Evolutionary conservation across 345 rosid species (phyloP).

Genomic region (Orychophragmus violaceus): DNA sequence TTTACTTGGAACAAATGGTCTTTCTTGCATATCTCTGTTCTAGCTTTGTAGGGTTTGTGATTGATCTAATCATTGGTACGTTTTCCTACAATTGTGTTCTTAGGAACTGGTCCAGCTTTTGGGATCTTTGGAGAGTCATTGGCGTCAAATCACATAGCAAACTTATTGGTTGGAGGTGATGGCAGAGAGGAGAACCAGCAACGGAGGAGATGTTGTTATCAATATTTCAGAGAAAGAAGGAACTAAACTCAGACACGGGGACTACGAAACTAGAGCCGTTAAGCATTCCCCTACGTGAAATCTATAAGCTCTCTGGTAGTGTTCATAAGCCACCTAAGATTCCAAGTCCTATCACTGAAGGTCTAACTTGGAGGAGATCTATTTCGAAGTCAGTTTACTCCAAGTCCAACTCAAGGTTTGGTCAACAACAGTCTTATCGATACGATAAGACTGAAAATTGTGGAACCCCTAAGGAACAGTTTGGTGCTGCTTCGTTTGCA

Average conservation of each 20-base stretch:
- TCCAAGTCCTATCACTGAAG: conserved; percentile 34
- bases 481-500: conserved; percentile 23
- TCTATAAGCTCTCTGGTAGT: conserved; percentile 24
- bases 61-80: conserved; percentile 5
- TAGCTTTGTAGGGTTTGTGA: background rate
- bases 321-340: conserved; percentile 1
- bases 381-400: conserved; percentile 49
- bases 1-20: background rate
- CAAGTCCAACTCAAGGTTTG: conserved; percentile 81
- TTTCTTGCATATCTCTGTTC: background rate
- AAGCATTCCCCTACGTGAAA: conserved; percentile 19
- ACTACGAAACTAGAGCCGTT: background rate
- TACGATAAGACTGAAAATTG: conserved; percentile 35
- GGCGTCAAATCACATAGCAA: background rate
- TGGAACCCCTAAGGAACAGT: conserved; percentile 33
- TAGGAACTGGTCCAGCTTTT: conserved; percentile 6
- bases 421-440: conserved; percentile 42
- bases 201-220: conserved; percentile 23
- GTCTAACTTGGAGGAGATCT: conserved; percentile 38
- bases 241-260: background rate
- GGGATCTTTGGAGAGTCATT: conserved; percentile 1
- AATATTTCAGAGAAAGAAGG: conserved; percentile 18
- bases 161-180: conserved; percentile 7
- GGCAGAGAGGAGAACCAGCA: conserved; percentile 12
- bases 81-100: background rate